A percentile compares a stretch with the other conserved stretches of the same genome.
Evolutionary conservation across 2,329 filamentous ascomycete genomes (phyloP).

Genomic region (Alternaria viburni): DNA sequence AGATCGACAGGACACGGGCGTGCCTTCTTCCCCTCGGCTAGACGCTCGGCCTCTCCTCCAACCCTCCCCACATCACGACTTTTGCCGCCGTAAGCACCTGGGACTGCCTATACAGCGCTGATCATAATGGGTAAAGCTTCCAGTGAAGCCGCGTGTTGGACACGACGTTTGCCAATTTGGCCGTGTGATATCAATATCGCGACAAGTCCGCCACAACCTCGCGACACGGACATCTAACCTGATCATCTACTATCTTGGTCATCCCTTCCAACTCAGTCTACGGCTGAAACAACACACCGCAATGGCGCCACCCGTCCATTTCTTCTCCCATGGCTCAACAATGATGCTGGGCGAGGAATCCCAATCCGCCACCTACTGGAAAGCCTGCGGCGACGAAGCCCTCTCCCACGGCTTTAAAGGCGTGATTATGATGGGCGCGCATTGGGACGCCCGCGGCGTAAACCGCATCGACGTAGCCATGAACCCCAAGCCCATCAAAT

Average conservation of each 20-base stretch:
- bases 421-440: constrained; percentile 72
- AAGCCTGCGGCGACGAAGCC: constrained; percentile 68
- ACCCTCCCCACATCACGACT: constrained; percentile 23
- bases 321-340: constrained; percentile 74
- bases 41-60: neutral
- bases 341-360: constrained; percentile 74
- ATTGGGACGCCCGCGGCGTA: constrained; percentile 67
- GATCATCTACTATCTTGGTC: neutral
- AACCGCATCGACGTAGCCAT: constrained; percentile 64
- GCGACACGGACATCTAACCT: neutral
- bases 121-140: neutral
- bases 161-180: neutral
- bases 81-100: neutral
- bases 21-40: neutral
- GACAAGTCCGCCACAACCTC: neutral
- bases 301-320: constrained; percentile 63
- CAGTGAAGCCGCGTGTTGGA: neutral
- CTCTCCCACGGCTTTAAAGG: constrained; percentile 66
- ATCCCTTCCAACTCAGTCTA: neutral
- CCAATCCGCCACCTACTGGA: constrained; percentile 69
- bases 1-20: constrained; percentile 4
- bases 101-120: neutral
- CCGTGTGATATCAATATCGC: neutral
- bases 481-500: constrained; percentile 66
- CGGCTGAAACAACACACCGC: neutral